Percentiles rank a stretch among this genome's conserved stretches.
Evolutionary conservation across 2,329 filamentous ascomycete species (phyloP).

Genomic region (Acarospora socialis): DNA sequence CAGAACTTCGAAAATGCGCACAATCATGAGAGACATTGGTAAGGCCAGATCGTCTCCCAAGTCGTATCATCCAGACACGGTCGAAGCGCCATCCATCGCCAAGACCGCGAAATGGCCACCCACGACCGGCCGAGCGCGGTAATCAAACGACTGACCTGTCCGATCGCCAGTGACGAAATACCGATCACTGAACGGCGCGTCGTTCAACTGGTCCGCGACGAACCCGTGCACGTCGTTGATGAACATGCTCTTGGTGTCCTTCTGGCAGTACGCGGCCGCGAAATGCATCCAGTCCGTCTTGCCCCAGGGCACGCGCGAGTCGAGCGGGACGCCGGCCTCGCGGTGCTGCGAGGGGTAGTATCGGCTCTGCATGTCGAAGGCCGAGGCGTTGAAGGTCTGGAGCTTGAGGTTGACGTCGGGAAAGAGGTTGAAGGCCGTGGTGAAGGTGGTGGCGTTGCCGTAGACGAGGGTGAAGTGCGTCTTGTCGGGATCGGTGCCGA

Average conservation of each 20-base stretch:
- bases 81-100: constrained; percentile 26
- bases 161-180: constrained; percentile 24
- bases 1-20: too few relatives aligned
- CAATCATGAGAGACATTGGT: too few relatives aligned
- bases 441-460: constrained; percentile 21
- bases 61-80: too few relatives aligned
- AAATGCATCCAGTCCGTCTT: constrained; percentile 31
- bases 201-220: constrained; percentile 29
- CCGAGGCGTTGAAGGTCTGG: constrained; percentile 23
- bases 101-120: constrained; percentile 30
- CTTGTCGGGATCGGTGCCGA: constrained; percentile 23
- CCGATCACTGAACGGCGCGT: constrained; percentile 31
- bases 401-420: constrained; percentile 27
- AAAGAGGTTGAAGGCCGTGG: constrained; percentile 29
- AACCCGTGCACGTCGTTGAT: constrained; percentile 29
- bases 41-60: too few relatives aligned
- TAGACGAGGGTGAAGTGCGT: constrained; percentile 30
- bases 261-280: constrained; percentile 16
- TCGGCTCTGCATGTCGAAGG: constrained; percentile 23
- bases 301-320: constrained; percentile 26
- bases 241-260: constrained; percentile 16
- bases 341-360: constrained; percentile 26
- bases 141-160: constrained; percentile 22
- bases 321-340: constrained; percentile 27
- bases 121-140: constrained; percentile 28